Evolutionary conservation across 192 early-diverging fungal genomes (phyloP).

Genomic region (Funneliformis mosseae): DNA sequence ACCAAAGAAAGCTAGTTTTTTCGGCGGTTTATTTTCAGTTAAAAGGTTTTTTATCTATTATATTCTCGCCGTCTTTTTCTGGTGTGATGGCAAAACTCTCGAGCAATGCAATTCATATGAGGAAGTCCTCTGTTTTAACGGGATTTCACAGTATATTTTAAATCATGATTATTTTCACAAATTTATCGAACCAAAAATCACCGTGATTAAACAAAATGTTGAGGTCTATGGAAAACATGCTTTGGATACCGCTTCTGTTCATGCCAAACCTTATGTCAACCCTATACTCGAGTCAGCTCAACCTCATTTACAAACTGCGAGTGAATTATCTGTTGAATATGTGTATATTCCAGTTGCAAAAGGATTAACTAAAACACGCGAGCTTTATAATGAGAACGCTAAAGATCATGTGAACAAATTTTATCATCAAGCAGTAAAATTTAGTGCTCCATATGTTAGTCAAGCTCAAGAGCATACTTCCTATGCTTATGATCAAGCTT

Average conservation of each 20-base stretch:
- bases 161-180: constrained; percentile 18
- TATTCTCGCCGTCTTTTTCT: not conserved
- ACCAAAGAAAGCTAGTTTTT: not conserved
- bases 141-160: constrained; percentile 24
- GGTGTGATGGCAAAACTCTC: not conserved
- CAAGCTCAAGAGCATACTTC: not conserved
- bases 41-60: not conserved
- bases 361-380: not conserved
- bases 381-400: constrained; percentile 12
- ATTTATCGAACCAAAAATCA: constrained; percentile 11
- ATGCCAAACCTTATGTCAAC: constrained; percentile 2
- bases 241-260: not conserved
- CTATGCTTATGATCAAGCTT: not conserved
- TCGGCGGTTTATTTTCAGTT: not conserved
- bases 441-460: not conserved
- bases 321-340: constrained; percentile 4
- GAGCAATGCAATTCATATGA: not conserved
- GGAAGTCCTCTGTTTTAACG: constrained; percentile 1
- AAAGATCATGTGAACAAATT: constrained; percentile 14
- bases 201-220: not conserved
- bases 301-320: not conserved
- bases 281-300: not conserved
- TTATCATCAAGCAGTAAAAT: not conserved
- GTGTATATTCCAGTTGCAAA: not conserved
- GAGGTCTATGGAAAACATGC: not conserved